phyloP scores from a whole-genome alignment of 306 rosid species.

The Lablab purpureus region DNA sequence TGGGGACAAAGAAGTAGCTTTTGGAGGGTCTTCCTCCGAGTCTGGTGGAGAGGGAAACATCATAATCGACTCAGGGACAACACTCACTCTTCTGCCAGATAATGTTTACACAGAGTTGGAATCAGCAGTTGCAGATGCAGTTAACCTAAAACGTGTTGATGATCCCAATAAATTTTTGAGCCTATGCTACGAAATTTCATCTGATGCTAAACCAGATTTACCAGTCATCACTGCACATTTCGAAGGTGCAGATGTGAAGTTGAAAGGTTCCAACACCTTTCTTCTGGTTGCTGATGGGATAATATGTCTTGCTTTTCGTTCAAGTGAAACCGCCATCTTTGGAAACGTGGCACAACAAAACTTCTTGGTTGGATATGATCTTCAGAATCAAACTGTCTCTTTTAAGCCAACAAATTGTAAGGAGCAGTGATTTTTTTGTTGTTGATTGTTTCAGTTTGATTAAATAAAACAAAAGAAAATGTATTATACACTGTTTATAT shows the following conservation, averaged over 20 bases:
- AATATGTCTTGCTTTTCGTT: slow-evolving; percentile 53
- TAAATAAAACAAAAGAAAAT: background rate
- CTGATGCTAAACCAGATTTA: too few species aligned
- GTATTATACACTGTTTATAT: background rate
- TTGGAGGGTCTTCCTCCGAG: background rate
- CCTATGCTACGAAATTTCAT: slow-evolving; percentile 43
- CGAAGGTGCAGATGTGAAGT: background rate
- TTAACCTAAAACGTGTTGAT: background rate
- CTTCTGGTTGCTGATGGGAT: background rate
- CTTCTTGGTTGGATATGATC: background rate
- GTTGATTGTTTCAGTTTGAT: background rate
- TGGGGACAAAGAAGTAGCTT: background rate
- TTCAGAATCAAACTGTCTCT: background rate
- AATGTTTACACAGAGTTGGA: slow-evolving; percentile 39
- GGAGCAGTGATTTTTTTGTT: background rate
- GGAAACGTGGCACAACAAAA: slow-evolving; percentile 62
- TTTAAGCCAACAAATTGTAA: slow-evolving; percentile 47
- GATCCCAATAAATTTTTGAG: background rate
- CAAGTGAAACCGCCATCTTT: background rate
- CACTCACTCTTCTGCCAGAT: slow-evolving; percentile 39
- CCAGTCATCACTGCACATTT: background rate
- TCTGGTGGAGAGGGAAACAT: background rate
- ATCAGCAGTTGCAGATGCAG: background rate
- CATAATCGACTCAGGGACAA: slow-evolving; percentile 48
- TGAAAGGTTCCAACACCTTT: slow-evolving; percentile 48